Evolutionary conservation across 257 asterid genomes (phyloP).

Genomic region (Solanum chaucha): DNA sequence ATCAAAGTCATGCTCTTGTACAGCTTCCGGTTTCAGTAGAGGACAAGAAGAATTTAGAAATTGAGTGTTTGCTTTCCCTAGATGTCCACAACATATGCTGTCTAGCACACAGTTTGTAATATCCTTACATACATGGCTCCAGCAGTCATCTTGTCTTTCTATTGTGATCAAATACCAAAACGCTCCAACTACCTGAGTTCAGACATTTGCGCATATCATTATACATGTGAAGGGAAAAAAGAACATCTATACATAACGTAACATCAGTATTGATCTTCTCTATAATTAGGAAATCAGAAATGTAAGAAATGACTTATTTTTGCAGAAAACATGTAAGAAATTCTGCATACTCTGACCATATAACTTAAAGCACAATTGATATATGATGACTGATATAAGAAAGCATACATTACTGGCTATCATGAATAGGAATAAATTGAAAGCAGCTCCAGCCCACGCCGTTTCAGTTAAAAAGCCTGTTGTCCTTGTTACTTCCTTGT

Average conservation of each 20-base stretch:
- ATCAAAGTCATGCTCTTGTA: slow-evolving; percentile 27
- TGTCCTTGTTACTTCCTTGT: slow-evolving; percentile 39
- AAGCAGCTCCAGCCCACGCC: slow-evolving; percentile 69
- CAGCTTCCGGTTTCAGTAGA: slow-evolving; percentile 23
- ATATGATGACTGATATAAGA: not conserved
- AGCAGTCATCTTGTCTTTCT: slow-evolving; percentile 44
- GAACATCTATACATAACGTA: not conserved
- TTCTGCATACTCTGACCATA: not conserved
- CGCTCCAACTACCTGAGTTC: slow-evolving; percentile 43
- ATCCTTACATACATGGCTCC: slow-evolving; percentile 29
- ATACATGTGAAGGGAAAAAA: not conserved
- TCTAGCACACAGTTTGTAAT: not conserved
- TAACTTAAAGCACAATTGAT: not conserved
- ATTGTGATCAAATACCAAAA: slow-evolving; percentile 53
- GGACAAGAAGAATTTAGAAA: slow-evolving; percentile 36
- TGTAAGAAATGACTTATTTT: not conserved
- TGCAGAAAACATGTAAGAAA: not conserved
- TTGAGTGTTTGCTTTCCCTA: not conserved
- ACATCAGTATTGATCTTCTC: not conserved
- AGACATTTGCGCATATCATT: not conserved
- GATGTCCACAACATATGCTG: slow-evolving; percentile 26
- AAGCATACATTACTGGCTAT: slow-evolving; percentile 57
- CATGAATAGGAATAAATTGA: slow-evolving; percentile 57
- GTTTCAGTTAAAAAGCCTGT: slow-evolving; percentile 56
- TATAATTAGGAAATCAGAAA: not conserved